These are phyloP conservation scores for Starmerella gropengiesseri DNA, from an alignment of 805 yeast species.

Conservation along the genomic window DNA sequence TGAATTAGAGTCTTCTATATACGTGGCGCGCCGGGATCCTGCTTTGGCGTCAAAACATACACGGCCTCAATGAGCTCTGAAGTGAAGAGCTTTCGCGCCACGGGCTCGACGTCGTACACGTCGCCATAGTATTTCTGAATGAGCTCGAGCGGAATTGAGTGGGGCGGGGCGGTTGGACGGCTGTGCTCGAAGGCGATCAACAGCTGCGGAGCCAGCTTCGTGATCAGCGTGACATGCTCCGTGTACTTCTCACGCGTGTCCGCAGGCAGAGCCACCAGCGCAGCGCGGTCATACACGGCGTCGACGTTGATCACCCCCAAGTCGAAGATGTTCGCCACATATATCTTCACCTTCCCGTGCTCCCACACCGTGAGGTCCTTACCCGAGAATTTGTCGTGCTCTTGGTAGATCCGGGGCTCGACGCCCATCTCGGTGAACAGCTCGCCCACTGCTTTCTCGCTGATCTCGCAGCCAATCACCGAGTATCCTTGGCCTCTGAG, in stretches of 20 bases:
- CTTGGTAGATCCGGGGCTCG: not conserved
- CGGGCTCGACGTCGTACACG: slow-evolving; percentile 5
- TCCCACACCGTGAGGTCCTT: slow-evolving; percentile 4
- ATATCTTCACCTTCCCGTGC: slow-evolving; percentile 2
- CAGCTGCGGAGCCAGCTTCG: slow-evolving; percentile 16
- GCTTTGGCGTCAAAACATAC: slow-evolving; percentile 4
- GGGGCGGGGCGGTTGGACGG: slow-evolving; percentile 12
- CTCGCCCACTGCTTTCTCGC: slow-evolving; percentile 10
- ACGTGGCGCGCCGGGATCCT: too few relatives aligned
- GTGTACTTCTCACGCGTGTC: slow-evolving; percentile 9
- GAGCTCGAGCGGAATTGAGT: slow-evolving; percentile 14
- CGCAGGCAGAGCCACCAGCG: slow-evolving; percentile 17
- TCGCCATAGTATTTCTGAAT: slow-evolving; percentile 14
- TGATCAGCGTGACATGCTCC: slow-evolving; percentile 10
- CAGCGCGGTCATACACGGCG: slow-evolving; percentile 20
- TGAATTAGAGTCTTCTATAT: too few relatives aligned
- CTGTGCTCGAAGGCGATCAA: slow-evolving; percentile 15
- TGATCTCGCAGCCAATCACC: slow-evolving; percentile 17
- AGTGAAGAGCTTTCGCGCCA: not conserved
- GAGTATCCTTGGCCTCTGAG: slow-evolving; percentile 10
- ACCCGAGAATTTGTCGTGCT: not conserved
- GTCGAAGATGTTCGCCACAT: slow-evolving; percentile 13
- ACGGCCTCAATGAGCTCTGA: slow-evolving; percentile 5
- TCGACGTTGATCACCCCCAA: slow-evolving; percentile 6
- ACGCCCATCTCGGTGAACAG: slow-evolving; percentile 12